Conservation (phyloP, 495 filamentous ascomycete species). For the Aspergillus carlsbadensis region DNA sequence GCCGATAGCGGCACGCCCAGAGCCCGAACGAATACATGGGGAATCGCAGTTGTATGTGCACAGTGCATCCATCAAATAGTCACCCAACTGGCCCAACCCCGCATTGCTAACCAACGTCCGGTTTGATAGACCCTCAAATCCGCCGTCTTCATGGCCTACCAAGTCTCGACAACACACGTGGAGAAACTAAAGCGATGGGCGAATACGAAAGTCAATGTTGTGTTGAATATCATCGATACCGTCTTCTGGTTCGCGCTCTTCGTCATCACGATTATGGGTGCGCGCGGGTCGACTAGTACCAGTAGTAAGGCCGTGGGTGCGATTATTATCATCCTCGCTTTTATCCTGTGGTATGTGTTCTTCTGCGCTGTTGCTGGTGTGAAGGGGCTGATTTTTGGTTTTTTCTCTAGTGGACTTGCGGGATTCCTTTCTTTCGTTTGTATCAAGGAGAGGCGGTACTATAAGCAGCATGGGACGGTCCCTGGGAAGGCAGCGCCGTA, state of each 20-base stretch:
- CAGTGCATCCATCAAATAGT: background rate
- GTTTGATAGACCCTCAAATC: constrained; percentile 31
- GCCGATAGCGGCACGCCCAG: constrained; percentile 22
- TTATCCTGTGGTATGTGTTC: constrained; percentile 22
- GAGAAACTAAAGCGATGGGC: constrained; percentile 28
- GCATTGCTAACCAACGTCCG: no score
- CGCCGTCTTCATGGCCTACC: constrained; percentile 32
- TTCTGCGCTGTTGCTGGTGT: background rate
- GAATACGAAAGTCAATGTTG: constrained; percentile 29
- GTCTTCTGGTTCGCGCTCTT: constrained; percentile 36
- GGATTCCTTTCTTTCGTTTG: constrained; percentile 16
- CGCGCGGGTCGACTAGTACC: constrained; percentile 7
- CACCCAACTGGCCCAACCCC: background rate
- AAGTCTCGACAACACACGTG: constrained; percentile 26
- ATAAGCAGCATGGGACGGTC: constrained; percentile 12
- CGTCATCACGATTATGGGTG: constrained; percentile 22
- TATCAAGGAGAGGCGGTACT: constrained; percentile 14
- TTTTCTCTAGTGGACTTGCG: constrained; percentile 1
- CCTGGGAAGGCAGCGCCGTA: background rate
- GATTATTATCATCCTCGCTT: constrained; percentile 17
- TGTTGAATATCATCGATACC: constrained; percentile 30
- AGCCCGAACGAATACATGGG: constrained; percentile 26
- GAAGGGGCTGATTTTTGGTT: background rate
- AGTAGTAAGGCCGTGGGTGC: constrained; percentile 24
- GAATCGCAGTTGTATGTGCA: constrained; percentile 25